A percentile compares a stretch with the other conserved stretches of the same genome.
These are phyloP conservation scores for Xylariomycetidae sp. DNA, from an alignment of 2,329 filamentous ascomycete genomes.

Conservation along the genomic window DNA sequence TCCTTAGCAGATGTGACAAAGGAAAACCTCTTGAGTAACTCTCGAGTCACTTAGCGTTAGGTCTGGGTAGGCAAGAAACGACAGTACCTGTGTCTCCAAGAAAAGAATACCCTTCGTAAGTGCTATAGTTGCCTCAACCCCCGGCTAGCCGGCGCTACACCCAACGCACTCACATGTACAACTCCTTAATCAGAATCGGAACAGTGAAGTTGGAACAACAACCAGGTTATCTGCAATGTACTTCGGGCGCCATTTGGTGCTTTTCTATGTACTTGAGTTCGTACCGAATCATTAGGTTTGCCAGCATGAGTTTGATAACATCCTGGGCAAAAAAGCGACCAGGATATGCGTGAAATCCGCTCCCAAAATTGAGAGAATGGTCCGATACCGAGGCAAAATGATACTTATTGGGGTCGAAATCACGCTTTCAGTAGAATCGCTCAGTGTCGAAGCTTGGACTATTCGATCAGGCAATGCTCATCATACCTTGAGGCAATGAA, in stretches of 20 bases:
- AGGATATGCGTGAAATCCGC: conserved; percentile 1
- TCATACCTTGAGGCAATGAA: background rate
- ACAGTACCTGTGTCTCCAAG: no score
- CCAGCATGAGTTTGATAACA: conserved; percentile 3
- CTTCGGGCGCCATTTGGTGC: conserved; percentile 1
- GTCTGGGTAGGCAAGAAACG: no score
- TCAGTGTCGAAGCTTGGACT: background rate
- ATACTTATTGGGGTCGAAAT: background rate
- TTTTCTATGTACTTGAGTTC: conserved; percentile 3
- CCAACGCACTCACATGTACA: no score
- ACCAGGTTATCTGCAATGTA: conserved; percentile 2
- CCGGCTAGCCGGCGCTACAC: no score
- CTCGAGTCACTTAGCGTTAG: no score
- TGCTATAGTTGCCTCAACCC: no score
- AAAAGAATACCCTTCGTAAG: no score
- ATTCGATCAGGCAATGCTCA: background rate
- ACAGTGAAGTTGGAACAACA: conserved; percentile 1
- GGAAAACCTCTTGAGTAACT: no score
- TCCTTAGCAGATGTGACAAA: no score
- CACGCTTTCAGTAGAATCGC: background rate
- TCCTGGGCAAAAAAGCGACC: conserved; percentile 3
- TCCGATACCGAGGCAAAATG: conserved; percentile 1
- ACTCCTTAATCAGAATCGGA: conserved; percentile 1
- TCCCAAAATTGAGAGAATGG: conserved; percentile 1
- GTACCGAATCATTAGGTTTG: background rate